Percentiles rank a stretch among this genome's conserved stretches.
These are phyloP conservation scores for Chrysoporthe deuterocubensis DNA, from an alignment of 2,329 filamentous ascomycete genomes.

Conservation along the genomic window DNA sequence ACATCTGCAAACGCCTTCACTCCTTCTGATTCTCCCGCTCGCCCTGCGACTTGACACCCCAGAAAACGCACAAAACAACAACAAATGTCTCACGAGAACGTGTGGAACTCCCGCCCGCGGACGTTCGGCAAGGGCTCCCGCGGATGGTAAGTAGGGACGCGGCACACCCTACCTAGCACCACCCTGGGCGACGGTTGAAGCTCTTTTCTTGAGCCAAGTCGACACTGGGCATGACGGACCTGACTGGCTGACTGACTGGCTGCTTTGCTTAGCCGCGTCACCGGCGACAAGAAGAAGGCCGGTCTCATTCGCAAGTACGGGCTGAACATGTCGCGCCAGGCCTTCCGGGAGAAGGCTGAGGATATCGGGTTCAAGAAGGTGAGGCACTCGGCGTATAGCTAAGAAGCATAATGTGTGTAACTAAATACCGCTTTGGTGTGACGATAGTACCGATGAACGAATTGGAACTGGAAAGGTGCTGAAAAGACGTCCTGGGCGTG, in stretches of 20 bases:
- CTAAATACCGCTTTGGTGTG: not conserved
- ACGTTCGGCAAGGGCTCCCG: conserved; percentile 80
- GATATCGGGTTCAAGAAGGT: conserved; percentile 57
- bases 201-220: no score
- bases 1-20: no score
- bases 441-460: conserved; percentile 18
- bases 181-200: no score
- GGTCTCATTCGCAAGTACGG: conserved; percentile 90
- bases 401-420: not conserved
- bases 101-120: conserved; percentile 84
- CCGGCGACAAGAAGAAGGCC: conserved; percentile 70
- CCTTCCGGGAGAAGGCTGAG: conserved; percentile 54
- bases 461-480: not conserved
- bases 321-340: conserved; percentile 64
- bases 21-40: no score
- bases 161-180: not conserved
- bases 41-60: no score
- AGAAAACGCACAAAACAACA: not conserved
- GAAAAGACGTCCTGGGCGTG: no score
- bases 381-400: not conserved
- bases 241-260: no score
- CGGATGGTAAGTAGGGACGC: conserved; percentile 56
- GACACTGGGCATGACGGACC: no score
- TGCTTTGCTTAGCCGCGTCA: conserved; percentile 9
- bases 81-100: conserved; percentile 60